Percentiles rank a stretch among this genome's conserved stretches.
Conservation (phyloP, 2,329 filamentous ascomycete species). For the Fusarium succisae region DNA sequence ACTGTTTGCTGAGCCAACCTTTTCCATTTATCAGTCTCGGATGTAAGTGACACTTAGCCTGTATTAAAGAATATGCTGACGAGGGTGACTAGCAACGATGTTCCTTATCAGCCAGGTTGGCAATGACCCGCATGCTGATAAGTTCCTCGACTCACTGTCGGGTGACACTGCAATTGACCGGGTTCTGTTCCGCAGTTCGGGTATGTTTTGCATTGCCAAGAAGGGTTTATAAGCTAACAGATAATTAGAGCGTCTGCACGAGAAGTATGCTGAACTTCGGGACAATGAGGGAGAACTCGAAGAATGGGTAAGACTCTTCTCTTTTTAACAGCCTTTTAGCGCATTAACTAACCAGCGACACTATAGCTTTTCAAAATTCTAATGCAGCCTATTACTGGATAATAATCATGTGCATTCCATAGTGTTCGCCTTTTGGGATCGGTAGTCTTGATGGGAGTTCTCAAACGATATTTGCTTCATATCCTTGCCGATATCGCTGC, state of each 20-base stretch:
- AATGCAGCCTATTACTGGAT: background rate
- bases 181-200: background rate
- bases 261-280: background rate
- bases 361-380: background rate
- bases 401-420: accelerated
- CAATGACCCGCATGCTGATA: background rate
- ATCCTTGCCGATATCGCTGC: background rate
- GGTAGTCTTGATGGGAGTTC: background rate
- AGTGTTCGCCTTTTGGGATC: background rate
- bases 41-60: too few relatives aligned
- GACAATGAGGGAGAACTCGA: background rate
- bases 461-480: background rate
- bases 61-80: background rate
- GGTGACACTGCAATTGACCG: background rate
- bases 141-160: background rate
- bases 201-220: accelerated
- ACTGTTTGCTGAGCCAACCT: background rate
- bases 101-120: background rate
- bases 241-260: background rate
- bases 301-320: background rate
- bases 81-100: background rate
- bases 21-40: background rate
- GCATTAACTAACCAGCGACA: accelerated
- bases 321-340: accelerated
- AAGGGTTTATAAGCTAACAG: accelerated